Base-by-base conservation (phyloP, 805 yeast species). In the Yarrowia porcina region DNA sequence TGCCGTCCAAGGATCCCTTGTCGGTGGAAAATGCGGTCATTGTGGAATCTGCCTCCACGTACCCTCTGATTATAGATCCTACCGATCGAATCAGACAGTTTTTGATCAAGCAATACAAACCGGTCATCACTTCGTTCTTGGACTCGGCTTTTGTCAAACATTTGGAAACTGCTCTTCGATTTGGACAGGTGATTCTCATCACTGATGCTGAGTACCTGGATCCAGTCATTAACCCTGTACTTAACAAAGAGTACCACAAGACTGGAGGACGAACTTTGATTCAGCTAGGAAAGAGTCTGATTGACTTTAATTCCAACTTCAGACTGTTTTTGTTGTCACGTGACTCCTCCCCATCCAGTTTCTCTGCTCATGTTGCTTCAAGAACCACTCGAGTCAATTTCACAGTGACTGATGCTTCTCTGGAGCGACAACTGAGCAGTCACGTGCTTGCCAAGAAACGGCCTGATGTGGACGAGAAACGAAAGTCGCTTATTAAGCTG, bases 171-270 rank as follows among this genome's bases (percentile, higher is more conserved):
- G 87, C 96, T 0, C 71, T 92, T 27, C 77, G 94, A 66, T 92
- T 92, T 77, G 97, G 98, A 4, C 90, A 89, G 2, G 68, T 82
- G 0, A 75, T 93, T 8, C 70, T 92, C 13, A 79, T 93, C 17
- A 83, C 83, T 67, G 93, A 93, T 74, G 91, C 92, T 3, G 97
- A 93, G 69, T 75, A 80, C 66, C 85, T 82, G 69, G 93, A 93
- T 70, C 96, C 97, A 0, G 74, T 89, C 8, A 70, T 93, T 11
- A 82, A 82, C 63, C 79, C 87, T 0, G 73, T 93, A 1, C 72
- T 93, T 52, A 79, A 83, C 49, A 77, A 78, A 32, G 96, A 90
- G 64, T 78, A 82, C 38, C 79, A 79, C 28, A 76, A 79, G 28
- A 78, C 85, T 28, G 97, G 97, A 3, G 94, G 94, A 0, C 77